A percentile compares a stretch with the other conserved stretches of the same genome.
phyloP scores from a whole-genome alignment of 2,329 filamentous ascomycete species.

The Septoria linicola region DNA sequence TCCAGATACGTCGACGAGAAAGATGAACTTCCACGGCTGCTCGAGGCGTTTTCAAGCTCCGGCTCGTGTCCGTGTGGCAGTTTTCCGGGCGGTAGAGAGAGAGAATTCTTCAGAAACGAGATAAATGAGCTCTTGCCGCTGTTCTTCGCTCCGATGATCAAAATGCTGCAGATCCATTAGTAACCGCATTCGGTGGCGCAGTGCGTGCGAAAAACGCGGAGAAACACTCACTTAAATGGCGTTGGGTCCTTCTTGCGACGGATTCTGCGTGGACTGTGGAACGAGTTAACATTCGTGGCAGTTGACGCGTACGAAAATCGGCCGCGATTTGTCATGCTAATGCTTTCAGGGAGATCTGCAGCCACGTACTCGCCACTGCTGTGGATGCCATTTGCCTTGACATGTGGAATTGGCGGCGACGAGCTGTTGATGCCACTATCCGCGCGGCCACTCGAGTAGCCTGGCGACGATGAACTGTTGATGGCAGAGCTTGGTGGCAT shows the following conservation, averaged over 20 bases:
- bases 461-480: constrained; percentile 30
- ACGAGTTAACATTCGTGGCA: constrained; percentile 75
- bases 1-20: constrained; percentile 90
- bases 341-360: constrained; percentile 72
- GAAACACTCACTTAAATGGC: constrained; percentile 83
- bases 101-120: constrained; percentile 84
- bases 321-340: constrained; percentile 97
- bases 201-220: background rate
- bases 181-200: background rate
- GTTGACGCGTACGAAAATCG: constrained; percentile 95
- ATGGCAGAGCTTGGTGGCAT: constrained; percentile 24
- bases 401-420: constrained; percentile 23
- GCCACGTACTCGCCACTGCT: constrained; percentile 60
- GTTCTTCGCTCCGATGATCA: constrained; percentile 83
- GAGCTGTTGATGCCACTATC: constrained; percentile 27
- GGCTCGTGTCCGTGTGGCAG: constrained; percentile 44
- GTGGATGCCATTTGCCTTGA: constrained; percentile 12
- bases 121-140: constrained; percentile 96
- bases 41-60: constrained; percentile 20
- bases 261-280: constrained; percentile 89
- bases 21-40: constrained; percentile 39
- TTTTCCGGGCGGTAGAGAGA: constrained; percentile 81
- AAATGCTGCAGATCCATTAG: constrained; percentile 59
- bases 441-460: constrained; percentile 29
- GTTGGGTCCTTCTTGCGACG: constrained; percentile 95